Evolutionary conservation across 345 rosid species (phyloP), one percentile per base, ranked within the genome.

Genomic region (Garcia nutans): DNA sequence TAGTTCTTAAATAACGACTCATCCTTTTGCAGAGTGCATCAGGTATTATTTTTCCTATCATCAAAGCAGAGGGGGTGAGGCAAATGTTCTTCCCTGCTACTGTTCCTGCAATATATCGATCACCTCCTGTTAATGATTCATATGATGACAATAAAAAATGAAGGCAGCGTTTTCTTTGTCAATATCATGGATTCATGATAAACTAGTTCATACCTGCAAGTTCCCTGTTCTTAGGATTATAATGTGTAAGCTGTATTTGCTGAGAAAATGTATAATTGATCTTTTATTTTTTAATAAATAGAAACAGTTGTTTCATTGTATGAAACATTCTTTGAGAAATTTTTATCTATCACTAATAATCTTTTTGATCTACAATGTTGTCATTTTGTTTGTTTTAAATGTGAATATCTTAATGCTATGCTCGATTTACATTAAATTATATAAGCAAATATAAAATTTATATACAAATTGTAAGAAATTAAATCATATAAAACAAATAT

Each of bases 81-180:
- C 72, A 75, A 68, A 68, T 75, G 72, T 75, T 75, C 47, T 75
- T 75, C 55, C 78, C 78, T 26, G 78, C 73, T 28, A 75, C 73
- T 6, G 44, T 68, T 26, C 73, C 73, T 22, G 73, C 78, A 24
- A 19, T 57, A 16, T 75, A 75, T 24, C 57, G 78, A 75, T 45
- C 56, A 28, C 78, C 78, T 58, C 78, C 73, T 57, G 37, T 37
- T 15, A 28, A 26, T 5, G 62, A 54, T 68, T 24, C 33, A 24
- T 5, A 64, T 10, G 50, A 54, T 10, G 64, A 42, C 19, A 19
- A 2, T 63, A 64, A 0, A 6, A 0, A 74, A 10, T 55, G 54
- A 42, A 64, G 31, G 20, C 61, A 70, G 47, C 49, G 7, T 16
- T n/a, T 28, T 55, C 57, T 15, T 50, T 26, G 22, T 45, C 42